Base-by-base conservation (phyloP, 345 rosid species). In the Trapa incisa region DNA sequence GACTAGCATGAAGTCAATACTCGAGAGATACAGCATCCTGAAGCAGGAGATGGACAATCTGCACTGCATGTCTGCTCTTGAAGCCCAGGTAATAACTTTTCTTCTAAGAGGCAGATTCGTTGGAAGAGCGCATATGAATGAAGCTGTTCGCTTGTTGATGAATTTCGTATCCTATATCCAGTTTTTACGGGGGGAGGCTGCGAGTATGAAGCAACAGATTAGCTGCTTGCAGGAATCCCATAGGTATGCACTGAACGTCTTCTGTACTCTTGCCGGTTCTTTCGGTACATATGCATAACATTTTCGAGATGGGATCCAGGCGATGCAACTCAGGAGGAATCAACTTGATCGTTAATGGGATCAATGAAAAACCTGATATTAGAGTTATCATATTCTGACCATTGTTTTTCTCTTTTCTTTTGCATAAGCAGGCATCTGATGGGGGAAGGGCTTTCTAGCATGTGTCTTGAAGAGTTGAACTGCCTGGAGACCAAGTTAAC, bases 11-110 rank as follows among this genome's bases (percentile, higher is more conserved):
- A 62, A 48, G 52, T 69, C 72, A 12, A 35, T 62, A 35, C 48
- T 69, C n/a, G 72, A 69, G 54, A 50, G 72, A 22, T 69, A 69
- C 39, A 37, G 38, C 61, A 63, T 15, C 14, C 15, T 22, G 72
- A 69, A 69, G 72, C 60, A 69, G 41, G 72, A 69, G 14, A 37
- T 58, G 5, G 35, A 47, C 17, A 7, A 48, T 62, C 72, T 45
- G 39, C 58, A 61, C 3, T 62, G 58, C 35, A n/a, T 32, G 15
- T 29, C 58, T 17, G 60, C 67, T 36, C 10, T 54, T 37, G 67
- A 62, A 45, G 47, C 61, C 61, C 72, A 69, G 67, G 72, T 62
- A 37, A 33, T 41, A 6, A 41, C 43, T 41, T 41, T 41, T 41
- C 7, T 41, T 41, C 43, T 3, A 41, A 41, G 43, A 8, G 7